Evolutionary conservation across 345 rosid genomes (phyloP).

Genomic region (Populus deltoides): DNA sequence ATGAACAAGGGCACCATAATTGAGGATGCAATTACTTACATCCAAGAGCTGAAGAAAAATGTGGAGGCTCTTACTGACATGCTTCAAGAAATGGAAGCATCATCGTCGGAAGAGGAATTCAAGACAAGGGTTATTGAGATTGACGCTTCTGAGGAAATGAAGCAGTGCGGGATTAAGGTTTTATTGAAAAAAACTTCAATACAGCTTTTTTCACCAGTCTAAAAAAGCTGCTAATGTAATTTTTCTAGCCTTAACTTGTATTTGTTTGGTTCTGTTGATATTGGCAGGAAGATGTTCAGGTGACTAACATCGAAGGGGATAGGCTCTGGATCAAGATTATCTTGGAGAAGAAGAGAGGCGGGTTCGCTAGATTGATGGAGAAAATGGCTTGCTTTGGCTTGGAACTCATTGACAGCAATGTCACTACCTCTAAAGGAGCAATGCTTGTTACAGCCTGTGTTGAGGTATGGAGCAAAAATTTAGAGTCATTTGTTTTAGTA

Average conservation of each 20-base stretch:
- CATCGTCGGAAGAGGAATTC: conserved; percentile 21
- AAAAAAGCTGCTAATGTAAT: neutral
- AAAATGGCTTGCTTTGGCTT: conserved; percentile 49
- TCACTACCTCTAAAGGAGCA: conserved; percentile 53
- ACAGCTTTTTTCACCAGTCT: neutral
- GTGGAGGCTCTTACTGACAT: conserved; percentile 46
- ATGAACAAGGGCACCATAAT: conserved; percentile 81
- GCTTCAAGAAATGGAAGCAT: conserved; percentile 56
- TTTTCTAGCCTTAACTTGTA: neutral
- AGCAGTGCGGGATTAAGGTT: conserved; percentile 53
- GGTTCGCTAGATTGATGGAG: conserved; percentile 61
- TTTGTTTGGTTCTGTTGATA: neutral
- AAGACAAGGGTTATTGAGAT: conserved; percentile 18
- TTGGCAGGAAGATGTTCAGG: conserved; percentile 58
- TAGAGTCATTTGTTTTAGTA: neutral
- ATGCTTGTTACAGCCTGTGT: conserved; percentile 54
- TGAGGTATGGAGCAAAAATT: conserved; percentile 27
- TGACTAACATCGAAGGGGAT: conserved; percentile 44
- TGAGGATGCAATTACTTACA: conserved; percentile 82
- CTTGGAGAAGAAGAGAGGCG: conserved; percentile 49
- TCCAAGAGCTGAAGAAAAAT: conserved; percentile 47
- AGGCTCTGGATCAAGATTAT: conserved; percentile 70
- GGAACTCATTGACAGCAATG: conserved; percentile 52
- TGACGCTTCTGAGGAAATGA: conserved; percentile 43
- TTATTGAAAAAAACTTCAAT: neutral